Evolutionary conservation across 768 basidiomycete species (phyloP).

Genomic region (Serendipita indica): DNA sequence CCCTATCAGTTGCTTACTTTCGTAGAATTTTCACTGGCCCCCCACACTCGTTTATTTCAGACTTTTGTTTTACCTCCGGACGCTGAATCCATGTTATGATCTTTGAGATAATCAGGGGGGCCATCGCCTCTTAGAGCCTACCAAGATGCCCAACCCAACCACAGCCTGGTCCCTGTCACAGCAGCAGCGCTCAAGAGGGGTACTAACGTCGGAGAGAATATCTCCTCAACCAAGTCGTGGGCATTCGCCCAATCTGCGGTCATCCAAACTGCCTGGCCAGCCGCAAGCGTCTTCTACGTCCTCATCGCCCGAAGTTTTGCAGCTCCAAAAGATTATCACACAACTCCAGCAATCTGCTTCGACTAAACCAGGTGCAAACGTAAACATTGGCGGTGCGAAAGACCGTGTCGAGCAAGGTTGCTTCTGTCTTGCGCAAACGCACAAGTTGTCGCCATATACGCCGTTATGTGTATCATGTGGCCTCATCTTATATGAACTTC

Average conservation of each 20-base stretch:
- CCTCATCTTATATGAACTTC: constrained; percentile 1
- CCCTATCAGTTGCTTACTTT: too few relatives aligned
- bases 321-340: not conserved
- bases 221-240: not conserved
- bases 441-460: not conserved
- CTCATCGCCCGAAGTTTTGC: not conserved
- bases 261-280: not conserved
- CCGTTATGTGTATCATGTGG: not conserved
- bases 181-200: not conserved
- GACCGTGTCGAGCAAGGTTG: not conserved
- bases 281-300: not conserved
- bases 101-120: too few relatives aligned
- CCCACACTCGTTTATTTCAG: too few relatives aligned
- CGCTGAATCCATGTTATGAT: too few relatives aligned
- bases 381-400: not conserved
- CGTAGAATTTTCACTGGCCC: too few relatives aligned
- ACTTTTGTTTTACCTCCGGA: too few relatives aligned
- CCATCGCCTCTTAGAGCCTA: not conserved
- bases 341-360: not conserved
- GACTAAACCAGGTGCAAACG: constrained; percentile 1
- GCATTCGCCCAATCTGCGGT: not conserved
- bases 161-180: not conserved
- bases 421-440: not conserved
- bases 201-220: not conserved
- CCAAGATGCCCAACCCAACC: not conserved